These are phyloP conservation scores for Trichoderma citrinoviride DNA, from an alignment of 2,329 filamentous ascomycete species.

Conservation along the genomic window DNA sequence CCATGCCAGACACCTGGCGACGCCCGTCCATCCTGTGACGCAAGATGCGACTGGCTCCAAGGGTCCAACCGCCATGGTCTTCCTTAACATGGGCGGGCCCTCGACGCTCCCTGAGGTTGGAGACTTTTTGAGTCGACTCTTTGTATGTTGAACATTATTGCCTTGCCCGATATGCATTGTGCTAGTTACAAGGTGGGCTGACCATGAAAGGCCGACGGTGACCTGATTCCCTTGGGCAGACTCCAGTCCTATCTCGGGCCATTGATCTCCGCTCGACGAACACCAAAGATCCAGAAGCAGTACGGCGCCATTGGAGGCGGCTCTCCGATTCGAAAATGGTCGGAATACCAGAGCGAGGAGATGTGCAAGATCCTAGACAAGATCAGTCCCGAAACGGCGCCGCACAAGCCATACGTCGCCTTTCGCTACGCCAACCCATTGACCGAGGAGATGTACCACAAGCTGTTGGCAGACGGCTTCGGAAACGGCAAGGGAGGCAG, in stretches of 20 bases:
- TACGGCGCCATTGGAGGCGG: slow-evolving; percentile 94
- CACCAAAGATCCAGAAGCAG: slow-evolving; percentile 94
- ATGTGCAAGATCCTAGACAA: slow-evolving; percentile 98
- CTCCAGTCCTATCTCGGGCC: slow-evolving; percentile 89
- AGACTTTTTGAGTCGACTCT: slow-evolving; percentile 84
- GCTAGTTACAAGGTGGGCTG: background rate
- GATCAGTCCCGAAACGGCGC: slow-evolving; percentile 86
- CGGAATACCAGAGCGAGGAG: slow-evolving; percentile 85
- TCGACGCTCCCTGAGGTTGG: slow-evolving; percentile 84
- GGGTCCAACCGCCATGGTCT: slow-evolving; percentile 95
- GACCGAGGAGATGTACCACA: slow-evolving; percentile 89
- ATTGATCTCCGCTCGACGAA: slow-evolving; percentile 79
- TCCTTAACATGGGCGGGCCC: slow-evolving; percentile 98
- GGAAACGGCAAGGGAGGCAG: slow-evolving; percentile 85
- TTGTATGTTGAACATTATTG: slow-evolving; percentile 58
- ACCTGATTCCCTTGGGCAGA: slow-evolving; percentile 91
- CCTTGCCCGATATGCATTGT: background rate
- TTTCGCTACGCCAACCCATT: slow-evolving; percentile 93
- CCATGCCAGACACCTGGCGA: slow-evolving; percentile 38
- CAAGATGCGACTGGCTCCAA: slow-evolving; percentile 68
- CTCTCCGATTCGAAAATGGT: slow-evolving; percentile 98
- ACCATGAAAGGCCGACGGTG: slow-evolving; percentile 71
- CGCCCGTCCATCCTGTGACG: slow-evolving; percentile 68
- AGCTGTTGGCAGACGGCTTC: slow-evolving; percentile 83
- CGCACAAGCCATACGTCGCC: slow-evolving; percentile 95